phyloP scores from a whole-genome alignment of 768 basidiomycete genomes.

The Tricholomella constricta region DNA sequence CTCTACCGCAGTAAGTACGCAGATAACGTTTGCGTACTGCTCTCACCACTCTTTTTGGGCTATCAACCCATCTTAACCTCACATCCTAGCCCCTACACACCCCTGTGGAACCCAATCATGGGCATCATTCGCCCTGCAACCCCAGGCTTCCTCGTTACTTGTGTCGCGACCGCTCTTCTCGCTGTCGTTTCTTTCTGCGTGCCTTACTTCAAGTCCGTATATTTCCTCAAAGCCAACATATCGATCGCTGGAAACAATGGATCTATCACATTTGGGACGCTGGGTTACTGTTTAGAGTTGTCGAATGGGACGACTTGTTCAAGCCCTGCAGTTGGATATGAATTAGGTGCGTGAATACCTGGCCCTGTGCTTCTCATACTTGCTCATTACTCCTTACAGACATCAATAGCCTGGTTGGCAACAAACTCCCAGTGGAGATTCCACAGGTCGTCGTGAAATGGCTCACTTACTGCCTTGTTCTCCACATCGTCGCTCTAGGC shows the following conservation, averaged over 20 bases:
- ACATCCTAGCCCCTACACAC: neutral
- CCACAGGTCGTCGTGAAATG: conserved; percentile 88
- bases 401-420: conserved; percentile 77
- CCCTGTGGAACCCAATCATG: conserved; percentile 39
- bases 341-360: conserved; percentile 64
- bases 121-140: conserved; percentile 79
- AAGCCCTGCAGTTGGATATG: conserved; percentile 80
- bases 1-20: neutral
- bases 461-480: conserved; percentile 91
- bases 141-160: conserved; percentile 84
- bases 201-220: conserved; percentile 86
- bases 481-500: conserved; percentile 86
- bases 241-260: conserved; percentile 49
- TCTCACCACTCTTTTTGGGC: neutral
- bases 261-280: conserved; percentile 79
- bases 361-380: conserved; percentile 3
- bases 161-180: conserved; percentile 76
- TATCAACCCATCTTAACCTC: neutral
- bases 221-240: conserved; percentile 81
- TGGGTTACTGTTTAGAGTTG: conserved; percentile 83
- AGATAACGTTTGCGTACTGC: neutral
- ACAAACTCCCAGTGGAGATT: conserved; percentile 66
- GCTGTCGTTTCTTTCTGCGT: conserved; percentile 89
- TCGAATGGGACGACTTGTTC: conserved; percentile 68
- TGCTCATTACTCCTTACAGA: conserved; percentile 46